A percentile compares a stretch with the other conserved stretches of the same genome.
Evolutionary conservation across 1,139 yeast species (phyloP).

Genomic region (Saccharomycopsis hybrid): DNA sequence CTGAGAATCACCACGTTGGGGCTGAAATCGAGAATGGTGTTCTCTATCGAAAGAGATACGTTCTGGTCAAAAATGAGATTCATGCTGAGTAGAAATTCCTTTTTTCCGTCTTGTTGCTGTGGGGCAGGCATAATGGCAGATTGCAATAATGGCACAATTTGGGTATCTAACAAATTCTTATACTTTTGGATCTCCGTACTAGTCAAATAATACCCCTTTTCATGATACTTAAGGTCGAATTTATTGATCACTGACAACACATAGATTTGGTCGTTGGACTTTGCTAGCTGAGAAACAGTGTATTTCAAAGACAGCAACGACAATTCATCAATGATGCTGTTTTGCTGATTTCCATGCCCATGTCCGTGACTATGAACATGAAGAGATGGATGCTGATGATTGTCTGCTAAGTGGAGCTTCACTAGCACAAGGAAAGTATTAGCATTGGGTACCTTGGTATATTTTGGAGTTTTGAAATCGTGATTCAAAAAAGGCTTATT

Average conservation of each 20-base stretch:
- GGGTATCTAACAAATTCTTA: slow-evolving; percentile 4
- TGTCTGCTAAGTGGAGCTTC: slow-evolving; percentile 7
- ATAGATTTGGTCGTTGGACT: slow-evolving; percentile 15
- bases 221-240: slow-evolving; percentile 14
- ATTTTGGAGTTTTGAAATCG: slow-evolving; percentile 12
- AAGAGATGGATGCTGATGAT: neutral
- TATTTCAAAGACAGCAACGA: slow-evolving; percentile 8
- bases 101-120: neutral
- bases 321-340: slow-evolving; percentile 8
- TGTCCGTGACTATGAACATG: neutral
- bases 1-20: slow-evolving; percentile 16
- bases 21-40: slow-evolving; percentile 9
- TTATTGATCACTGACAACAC: slow-evolving; percentile 12
- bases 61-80: slow-evolving; percentile 19
- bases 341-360: neutral
- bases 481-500: slow-evolving; percentile 18
- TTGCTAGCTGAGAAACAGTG: slow-evolving; percentile 8
- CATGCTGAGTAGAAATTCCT: slow-evolving; percentile 9
- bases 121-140: neutral
- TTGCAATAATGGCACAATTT: slow-evolving; percentile 5
- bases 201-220: slow-evolving; percentile 10
- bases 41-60: slow-evolving; percentile 12
- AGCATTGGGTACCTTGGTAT: slow-evolving; percentile 4
- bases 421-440: slow-evolving; percentile 12
- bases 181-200: neutral